These are phyloP conservation scores for Apiospora sp. DNA, from an alignment of 2,329 filamentous ascomycete genomes.

Conservation along the genomic window DNA sequence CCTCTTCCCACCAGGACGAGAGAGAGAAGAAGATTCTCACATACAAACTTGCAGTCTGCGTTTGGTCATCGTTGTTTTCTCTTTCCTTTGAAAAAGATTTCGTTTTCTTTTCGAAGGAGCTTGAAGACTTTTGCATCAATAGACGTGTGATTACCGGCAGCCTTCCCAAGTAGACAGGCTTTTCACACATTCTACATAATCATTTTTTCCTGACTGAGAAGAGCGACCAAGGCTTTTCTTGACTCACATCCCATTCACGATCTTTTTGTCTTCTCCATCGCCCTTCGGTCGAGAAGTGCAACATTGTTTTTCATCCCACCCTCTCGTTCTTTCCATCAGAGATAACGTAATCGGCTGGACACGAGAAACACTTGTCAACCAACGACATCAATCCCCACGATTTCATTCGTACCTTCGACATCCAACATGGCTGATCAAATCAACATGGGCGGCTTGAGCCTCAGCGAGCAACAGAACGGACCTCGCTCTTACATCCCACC, in stretches of 20 bases:
- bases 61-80: constrained; percentile 46
- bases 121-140: constrained; percentile 42
- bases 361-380: constrained; percentile 21
- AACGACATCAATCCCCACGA: constrained; percentile 16
- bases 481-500: constrained; percentile 84
- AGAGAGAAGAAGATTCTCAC: constrained; percentile 33
- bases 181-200: constrained; percentile 26
- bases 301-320: constrained; percentile 34
- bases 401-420: constrained; percentile 32
- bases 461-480: constrained; percentile 59
- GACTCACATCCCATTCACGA: constrained; percentile 1
- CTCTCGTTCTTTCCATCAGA: constrained; percentile 38
- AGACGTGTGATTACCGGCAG: constrained; percentile 28
- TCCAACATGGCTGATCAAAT: constrained; percentile 82
- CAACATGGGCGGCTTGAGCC: constrained; percentile 79
- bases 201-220: constrained; percentile 16
- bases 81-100: constrained; percentile 55
- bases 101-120: constrained; percentile 51
- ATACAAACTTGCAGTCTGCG: constrained; percentile 37
- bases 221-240: constrained; percentile 14
- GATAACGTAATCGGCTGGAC: constrained; percentile 39
- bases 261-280: constrained; percentile 22
- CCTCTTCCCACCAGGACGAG: constrained; percentile 31
- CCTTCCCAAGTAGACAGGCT: constrained; percentile 27
- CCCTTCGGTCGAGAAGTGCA: constrained; percentile 17